Base-by-base conservation (phyloP, 257 asterid genomes). In the Solanum etuberosum region DNA sequence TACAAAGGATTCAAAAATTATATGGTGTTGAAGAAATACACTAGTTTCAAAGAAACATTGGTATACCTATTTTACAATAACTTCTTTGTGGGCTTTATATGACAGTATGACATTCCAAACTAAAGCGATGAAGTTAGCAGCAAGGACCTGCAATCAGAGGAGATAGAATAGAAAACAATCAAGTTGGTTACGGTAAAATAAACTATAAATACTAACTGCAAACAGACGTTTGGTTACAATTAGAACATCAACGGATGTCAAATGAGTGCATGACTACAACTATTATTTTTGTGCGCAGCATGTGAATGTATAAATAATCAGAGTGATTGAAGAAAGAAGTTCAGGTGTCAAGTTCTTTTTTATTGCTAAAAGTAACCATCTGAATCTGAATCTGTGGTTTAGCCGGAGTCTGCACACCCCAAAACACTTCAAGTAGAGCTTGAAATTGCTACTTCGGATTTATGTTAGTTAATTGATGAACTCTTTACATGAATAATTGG, bases 71-170 rank as follows among this genome's bases (percentile, higher is more conserved):
- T 93, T 92, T 25, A 88, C 91, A 51, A 92, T 63, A 88, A 95
- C 94, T 88, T 93, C 94, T 91, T 92, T 94, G 92, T 96, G 98
- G 86, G 98, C 98, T 92, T 96, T 95, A 88, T 95, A 95, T 12
- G 98, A 96, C 76, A 96, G 94, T 86, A 95, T 95, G 65, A 95
- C 96, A 32, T 96, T 96, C 99, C 99, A 96, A 83, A 93, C 63
- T 70, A 96, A 84, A 80, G 99, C 90, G 9, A 96, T 89, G 85
- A 93, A 93, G 90, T 96, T 96, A 57, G 98, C 97, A 42, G 97
- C 99, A 89, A 96, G 98, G 85, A 96, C 98, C 99, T 96, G 97
- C 34, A 89, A 83, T 48, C 84, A 70, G 0, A 71, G 78, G 48
- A 83, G 65, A n/a, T 23, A 5, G 6, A 63, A 67, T 29, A 37